Evolutionary conservation across 148 eudicot species (phyloP).

Genomic region (Vaccinium myrtillus): DNA sequence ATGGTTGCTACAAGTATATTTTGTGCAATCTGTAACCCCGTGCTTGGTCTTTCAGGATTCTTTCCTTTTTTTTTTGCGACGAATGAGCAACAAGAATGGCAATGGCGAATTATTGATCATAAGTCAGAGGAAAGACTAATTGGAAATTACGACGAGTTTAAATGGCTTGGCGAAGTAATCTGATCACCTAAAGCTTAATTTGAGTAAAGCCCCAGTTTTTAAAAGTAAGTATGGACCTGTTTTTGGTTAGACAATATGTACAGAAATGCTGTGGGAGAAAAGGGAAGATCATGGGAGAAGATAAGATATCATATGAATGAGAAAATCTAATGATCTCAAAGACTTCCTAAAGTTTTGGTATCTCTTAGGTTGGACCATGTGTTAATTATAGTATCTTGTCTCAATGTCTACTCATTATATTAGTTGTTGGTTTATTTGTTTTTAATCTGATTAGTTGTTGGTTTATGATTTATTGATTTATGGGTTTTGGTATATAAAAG

Average conservation of each 20-base stretch:
- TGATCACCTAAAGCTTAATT: neutral
- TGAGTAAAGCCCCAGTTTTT: constrained; percentile 7
- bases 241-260: neutral
- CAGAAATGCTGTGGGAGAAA: neutral
- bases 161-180: neutral
- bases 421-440: neutral
- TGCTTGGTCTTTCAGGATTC: neutral
- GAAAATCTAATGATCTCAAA: constrained; percentile 9
- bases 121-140: neutral
- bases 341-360: constrained; percentile 8
- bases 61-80: neutral
- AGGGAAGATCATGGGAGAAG: constrained; percentile 3
- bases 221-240: constrained; percentile 8
- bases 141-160: neutral
- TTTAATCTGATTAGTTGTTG: too few relatives aligned
- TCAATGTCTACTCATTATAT: neutral
- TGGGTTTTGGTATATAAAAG: neutral
- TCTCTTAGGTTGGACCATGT: neutral
- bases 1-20: too few relatives aligned
- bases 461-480: neutral
- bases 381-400: neutral
- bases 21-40: neutral
- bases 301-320: neutral
- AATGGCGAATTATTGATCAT: neutral
- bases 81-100: neutral